A percentile compares a stretch with the other conserved stretches of the same genome.
Evolutionary conservation across 2,329 filamentous ascomycete species (phyloP).

Genomic region (Pleoardoris graminearum): DNA sequence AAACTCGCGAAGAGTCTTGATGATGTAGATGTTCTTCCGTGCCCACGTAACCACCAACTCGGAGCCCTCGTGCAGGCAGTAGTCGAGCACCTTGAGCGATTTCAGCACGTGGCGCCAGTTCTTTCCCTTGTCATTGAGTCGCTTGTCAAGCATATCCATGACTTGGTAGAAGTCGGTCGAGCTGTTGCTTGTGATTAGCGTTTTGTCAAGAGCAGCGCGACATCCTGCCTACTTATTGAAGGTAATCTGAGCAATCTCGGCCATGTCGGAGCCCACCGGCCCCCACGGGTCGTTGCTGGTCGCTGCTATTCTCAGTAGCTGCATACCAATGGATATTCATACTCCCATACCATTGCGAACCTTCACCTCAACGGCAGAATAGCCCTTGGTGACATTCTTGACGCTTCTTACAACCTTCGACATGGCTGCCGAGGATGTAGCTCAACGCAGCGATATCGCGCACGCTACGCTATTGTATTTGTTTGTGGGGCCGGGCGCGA

Average conservation of each 20-base stretch:
- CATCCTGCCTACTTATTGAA: conserved; percentile 80
- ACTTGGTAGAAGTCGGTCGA: conserved; percentile 99
- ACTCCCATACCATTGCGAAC: conserved; percentile 56
- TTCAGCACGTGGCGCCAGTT: conserved; percentile 99
- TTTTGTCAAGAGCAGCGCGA: conserved; percentile 7
- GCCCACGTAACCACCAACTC: conserved; percentile 98
- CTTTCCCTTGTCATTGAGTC: conserved; percentile 98
- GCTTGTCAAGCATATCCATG: conserved; percentile 99
- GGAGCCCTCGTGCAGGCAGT: conserved; percentile 95
- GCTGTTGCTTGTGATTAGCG: conserved; percentile 54
- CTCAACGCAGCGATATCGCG: not conserved
- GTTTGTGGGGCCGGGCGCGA: not conserved
- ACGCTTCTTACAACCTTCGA: conserved; percentile 96
- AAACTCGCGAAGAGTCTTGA: conserved; percentile 97
- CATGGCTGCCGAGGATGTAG: conserved; percentile 60
- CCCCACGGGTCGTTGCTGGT: conserved; percentile 99
- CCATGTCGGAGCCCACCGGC: conserved; percentile 96
- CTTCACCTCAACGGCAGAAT: conserved; percentile 95
- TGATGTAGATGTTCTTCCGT: conserved; percentile 96
- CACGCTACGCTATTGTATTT: not conserved
- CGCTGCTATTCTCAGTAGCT: conserved; percentile 59
- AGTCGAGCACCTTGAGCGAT: conserved; percentile 95
- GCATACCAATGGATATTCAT: not conserved
- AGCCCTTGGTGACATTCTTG: conserved; percentile 99
- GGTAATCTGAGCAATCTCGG: conserved; percentile 95